Evolutionary conservation across 306 rosid species (phyloP).

Genomic region (Adenanthera pavonina): DNA sequence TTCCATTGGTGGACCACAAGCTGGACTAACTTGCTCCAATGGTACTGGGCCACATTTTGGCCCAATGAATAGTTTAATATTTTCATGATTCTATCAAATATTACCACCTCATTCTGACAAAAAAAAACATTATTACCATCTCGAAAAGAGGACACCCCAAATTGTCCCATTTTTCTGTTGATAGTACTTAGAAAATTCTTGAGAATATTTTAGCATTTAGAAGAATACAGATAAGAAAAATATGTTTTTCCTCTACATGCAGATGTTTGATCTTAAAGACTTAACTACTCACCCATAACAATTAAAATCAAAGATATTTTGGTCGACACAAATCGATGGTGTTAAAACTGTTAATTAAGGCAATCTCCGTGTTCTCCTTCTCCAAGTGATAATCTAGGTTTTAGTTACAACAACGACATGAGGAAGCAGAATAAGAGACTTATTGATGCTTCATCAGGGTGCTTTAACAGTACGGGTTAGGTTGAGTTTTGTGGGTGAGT

Average conservation of each 20-base stretch:
- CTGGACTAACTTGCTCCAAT: constrained; percentile 7
- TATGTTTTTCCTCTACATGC: not conserved
- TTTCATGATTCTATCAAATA: not conserved
- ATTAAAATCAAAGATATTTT: too few species aligned
- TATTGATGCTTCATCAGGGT: not conserved
- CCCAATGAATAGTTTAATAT: not conserved
- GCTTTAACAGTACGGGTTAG: not conserved
- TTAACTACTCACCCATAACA: too few species aligned
- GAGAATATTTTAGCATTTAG: not conserved
- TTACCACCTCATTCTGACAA: not conserved
- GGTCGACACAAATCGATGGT: too few species aligned
- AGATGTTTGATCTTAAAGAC: not conserved
- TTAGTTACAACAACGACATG: not conserved
- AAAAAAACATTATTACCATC: not conserved
- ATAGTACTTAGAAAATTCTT: not conserved
- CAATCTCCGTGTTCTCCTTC: not conserved
- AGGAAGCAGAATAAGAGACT: not conserved
- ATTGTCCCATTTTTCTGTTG: not conserved
- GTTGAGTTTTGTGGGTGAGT: not conserved
- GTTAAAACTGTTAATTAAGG: too few species aligned
- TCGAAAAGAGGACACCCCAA: not conserved
- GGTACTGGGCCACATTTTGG: constrained; percentile 12
- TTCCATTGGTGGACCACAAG: constrained; percentile 40
- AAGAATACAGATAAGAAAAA: too few species aligned
- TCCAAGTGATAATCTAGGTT: not conserved